Conservation (phyloP, 176 grass and related monocot species). For the Puccinellia tenuiflora region DNA sequence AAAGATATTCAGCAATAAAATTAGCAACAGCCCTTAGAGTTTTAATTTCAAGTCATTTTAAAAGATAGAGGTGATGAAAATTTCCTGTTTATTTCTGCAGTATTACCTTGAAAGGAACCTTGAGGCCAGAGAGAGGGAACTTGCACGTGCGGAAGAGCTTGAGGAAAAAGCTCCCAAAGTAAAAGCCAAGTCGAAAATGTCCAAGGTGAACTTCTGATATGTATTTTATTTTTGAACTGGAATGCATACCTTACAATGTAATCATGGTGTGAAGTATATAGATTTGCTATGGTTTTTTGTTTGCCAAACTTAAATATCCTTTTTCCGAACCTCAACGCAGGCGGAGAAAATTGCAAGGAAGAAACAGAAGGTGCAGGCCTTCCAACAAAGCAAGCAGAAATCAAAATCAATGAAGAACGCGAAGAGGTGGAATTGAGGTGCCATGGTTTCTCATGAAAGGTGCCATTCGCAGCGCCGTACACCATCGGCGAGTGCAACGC, state of each 20-base stretch:
- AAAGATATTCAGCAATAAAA: background rate
- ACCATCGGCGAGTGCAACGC: background rate
- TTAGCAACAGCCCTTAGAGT: background rate
- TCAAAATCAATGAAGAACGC: constrained; percentile 71
- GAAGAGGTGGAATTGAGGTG: constrained; percentile 69
- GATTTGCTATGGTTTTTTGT: background rate
- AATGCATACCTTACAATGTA: background rate
- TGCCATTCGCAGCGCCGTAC: background rate
- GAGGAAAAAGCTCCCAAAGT: constrained; percentile 84
- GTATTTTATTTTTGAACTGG: background rate
- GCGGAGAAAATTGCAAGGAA: constrained; percentile 82
- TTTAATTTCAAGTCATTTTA: background rate
- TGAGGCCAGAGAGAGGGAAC: constrained; percentile 83
- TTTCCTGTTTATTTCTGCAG: constrained; percentile 42
- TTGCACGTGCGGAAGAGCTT: constrained; percentile 81
- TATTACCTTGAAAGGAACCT: constrained; percentile 99
- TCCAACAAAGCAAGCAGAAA: constrained; percentile 87
- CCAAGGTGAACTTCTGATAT: constrained; percentile 51
- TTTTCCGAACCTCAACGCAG: constrained; percentile 28
- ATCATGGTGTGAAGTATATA: background rate
- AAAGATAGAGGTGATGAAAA: background rate
- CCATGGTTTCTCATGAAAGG: background rate
- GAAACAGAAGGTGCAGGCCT: constrained; percentile 89
- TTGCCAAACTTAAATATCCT: background rate
- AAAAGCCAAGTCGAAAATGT: constrained; percentile 98